A percentile compares a stretch with the other conserved stretches of the same genome.
phyloP scores from a whole-genome alignment of 202 grass and related monocot genomes.

The Brachypodium distachyon region DNA sequence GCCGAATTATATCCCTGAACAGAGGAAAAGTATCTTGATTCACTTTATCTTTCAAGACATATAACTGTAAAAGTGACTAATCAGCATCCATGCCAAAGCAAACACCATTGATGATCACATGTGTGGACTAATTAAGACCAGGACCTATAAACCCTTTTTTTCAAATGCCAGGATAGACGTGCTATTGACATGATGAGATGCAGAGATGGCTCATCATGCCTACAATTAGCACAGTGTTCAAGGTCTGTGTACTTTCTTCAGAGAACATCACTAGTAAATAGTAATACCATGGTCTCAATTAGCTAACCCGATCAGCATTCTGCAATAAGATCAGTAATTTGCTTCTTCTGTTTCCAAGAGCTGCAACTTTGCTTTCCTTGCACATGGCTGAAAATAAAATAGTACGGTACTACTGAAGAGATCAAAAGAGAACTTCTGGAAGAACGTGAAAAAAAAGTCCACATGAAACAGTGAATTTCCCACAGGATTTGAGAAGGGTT shows the following conservation, averaged over 20 bases:
- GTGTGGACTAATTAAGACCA: not conserved
- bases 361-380: not conserved
- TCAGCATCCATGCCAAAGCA: not conserved
- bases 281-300: not conserved
- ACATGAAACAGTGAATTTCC: too few relatives aligned
- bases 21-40: not conserved
- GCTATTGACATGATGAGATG: conserved; percentile 11
- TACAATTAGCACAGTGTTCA: not conserved
- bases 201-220: conserved; percentile 1
- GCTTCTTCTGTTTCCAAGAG: not conserved
- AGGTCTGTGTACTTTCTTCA: not conserved
- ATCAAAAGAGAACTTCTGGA: too few relatives aligned
- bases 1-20: too few relatives aligned
- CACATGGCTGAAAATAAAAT: too few relatives aligned
- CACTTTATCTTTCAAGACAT: not conserved
- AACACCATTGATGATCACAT: not conserved
- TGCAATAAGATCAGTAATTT: not conserved
- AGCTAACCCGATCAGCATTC: not conserved
- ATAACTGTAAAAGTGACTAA: not conserved
- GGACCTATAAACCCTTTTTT: not conserved
- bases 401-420: too few relatives aligned
- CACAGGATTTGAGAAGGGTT: too few relatives aligned
- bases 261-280: not conserved
- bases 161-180: conserved; percentile 8
- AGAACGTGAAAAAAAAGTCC: too few relatives aligned